Conservation (phyloP, 2,329 filamentous ascomycete genomes). For the Sporothrix dimorphospora region DNA sequence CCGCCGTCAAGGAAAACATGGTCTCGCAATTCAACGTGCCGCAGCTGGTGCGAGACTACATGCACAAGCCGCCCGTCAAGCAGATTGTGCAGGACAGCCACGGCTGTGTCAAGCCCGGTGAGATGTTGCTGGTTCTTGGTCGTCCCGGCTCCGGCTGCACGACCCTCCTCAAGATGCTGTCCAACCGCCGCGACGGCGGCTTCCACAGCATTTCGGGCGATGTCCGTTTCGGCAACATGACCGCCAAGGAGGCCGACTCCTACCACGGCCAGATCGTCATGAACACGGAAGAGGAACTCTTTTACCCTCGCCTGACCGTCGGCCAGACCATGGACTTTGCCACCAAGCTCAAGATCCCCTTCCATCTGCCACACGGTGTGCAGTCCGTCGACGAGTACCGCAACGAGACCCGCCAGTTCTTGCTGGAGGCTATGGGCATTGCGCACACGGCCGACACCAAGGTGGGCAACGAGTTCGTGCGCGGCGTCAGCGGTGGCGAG, state of each 20-base stretch:
- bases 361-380: conserved; percentile 75
- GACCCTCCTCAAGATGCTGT: conserved; percentile 69
- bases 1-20: conserved; percentile 68
- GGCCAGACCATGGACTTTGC: conserved; percentile 86
- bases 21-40: conserved; percentile 61
- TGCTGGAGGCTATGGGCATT: conserved; percentile 93
- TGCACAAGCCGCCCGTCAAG: conserved; percentile 60
- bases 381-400: conserved; percentile 66
- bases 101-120: conserved; percentile 70
- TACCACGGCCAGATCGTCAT: conserved; percentile 85
- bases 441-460: conserved; percentile 84
- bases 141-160: conserved; percentile 74
- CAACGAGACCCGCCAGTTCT: conserved; percentile 55
- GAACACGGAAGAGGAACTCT: conserved; percentile 83
- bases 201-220: conserved; percentile 61
- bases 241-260: conserved; percentile 69
- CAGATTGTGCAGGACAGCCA: conserved; percentile 67
- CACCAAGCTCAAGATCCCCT: conserved; percentile 80
- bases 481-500: conserved; percentile 78
- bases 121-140: conserved; percentile 85
- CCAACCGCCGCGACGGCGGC: conserved; percentile 63
- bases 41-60: conserved; percentile 55
- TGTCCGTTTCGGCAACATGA: conserved; percentile 76
- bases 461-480: conserved; percentile 79
- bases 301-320: conserved; percentile 83